A percentile compares a stretch with the other conserved stretches of the same genome.
These are phyloP conservation scores for Lentinula aciculospora DNA, from an alignment of 768 basidiomycete genomes.

Conservation along the genomic window DNA sequence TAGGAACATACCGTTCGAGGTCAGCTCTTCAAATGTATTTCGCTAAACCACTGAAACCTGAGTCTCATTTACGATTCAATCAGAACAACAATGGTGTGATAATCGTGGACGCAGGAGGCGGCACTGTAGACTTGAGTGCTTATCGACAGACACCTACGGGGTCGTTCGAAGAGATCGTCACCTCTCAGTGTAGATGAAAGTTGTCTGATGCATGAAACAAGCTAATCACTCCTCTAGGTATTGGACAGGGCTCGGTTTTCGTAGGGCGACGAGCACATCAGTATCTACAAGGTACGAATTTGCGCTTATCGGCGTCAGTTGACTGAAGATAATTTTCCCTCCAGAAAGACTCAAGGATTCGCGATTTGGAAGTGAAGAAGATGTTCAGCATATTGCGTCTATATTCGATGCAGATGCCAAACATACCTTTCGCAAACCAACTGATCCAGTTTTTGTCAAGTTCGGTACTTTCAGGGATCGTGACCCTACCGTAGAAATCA, in stretches of 20 bases:
- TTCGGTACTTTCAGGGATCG: constrained; percentile 34
- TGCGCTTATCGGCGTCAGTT: not conserved
- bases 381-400: constrained; percentile 14
- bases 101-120: constrained; percentile 49
- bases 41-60: not conserved
- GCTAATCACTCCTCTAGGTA: not conserved
- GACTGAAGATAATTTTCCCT: not conserved
- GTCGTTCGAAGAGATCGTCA: constrained; percentile 31
- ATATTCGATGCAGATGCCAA: constrained; percentile 34
- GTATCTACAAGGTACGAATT: not conserved
- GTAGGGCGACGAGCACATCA: not conserved
- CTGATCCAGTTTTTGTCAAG: constrained; percentile 32
- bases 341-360: constrained; percentile 8
- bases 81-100: constrained; percentile 23
- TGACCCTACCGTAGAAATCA: constrained; percentile 31
- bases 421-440: constrained; percentile 34
- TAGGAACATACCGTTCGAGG: constrained; percentile 18
- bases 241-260: not conserved
- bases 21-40: constrained; percentile 13
- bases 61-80: not conserved
- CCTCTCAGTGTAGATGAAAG: constrained; percentile 24
- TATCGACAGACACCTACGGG: constrained; percentile 19
- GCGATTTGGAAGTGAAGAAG: constrained; percentile 21
- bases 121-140: constrained; percentile 36
- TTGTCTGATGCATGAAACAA: not conserved